These are phyloP conservation scores for Colletotrichum somersetense DNA, from an alignment of 2,329 filamentous ascomycete species.

Conservation along the genomic window DNA sequence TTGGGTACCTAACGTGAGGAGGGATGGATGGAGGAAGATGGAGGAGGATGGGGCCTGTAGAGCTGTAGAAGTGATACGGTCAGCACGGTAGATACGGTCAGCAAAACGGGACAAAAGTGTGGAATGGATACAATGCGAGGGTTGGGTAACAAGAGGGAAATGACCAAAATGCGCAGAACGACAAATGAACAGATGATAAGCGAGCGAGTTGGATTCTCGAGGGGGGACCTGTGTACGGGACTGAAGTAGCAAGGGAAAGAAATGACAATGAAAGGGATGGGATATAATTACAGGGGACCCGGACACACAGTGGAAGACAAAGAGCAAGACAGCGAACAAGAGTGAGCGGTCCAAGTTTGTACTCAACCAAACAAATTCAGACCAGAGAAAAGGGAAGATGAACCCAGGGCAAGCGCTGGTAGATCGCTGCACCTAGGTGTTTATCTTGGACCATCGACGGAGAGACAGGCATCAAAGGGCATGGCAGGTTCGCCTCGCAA, in stretches of 20 bases:
- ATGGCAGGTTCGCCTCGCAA: not conserved
- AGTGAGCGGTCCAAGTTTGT: not conserved
- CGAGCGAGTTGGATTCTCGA: not conserved
- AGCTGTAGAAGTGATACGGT: conserved; percentile 15
- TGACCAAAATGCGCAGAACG: conserved; percentile 1
- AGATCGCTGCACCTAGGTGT: not conserved
- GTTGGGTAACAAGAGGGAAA: not conserved
- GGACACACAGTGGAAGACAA: not conserved
- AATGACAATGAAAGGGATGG: conserved; percentile 8
- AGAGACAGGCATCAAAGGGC: not conserved
- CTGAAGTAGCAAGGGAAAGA: conserved; percentile 4
- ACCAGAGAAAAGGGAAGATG: not conserved
- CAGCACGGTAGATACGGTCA: conserved; percentile 15
- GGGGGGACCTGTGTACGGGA: not conserved
- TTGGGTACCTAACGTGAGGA: not conserved
- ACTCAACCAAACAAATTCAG: not conserved
- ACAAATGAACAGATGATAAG: conserved; percentile 2
- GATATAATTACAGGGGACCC: not conserved
- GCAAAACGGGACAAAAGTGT: conserved; percentile 10
- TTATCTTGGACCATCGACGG: not conserved
- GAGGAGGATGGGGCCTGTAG: not conserved
- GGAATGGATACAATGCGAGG: conserved; percentile 1
- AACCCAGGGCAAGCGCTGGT: not conserved
- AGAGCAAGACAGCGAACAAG: not conserved
- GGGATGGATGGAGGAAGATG: not conserved